Conservation (phyloP, 352 stramenopile species). For the Globisporangium cylindrosporum region DNA sequence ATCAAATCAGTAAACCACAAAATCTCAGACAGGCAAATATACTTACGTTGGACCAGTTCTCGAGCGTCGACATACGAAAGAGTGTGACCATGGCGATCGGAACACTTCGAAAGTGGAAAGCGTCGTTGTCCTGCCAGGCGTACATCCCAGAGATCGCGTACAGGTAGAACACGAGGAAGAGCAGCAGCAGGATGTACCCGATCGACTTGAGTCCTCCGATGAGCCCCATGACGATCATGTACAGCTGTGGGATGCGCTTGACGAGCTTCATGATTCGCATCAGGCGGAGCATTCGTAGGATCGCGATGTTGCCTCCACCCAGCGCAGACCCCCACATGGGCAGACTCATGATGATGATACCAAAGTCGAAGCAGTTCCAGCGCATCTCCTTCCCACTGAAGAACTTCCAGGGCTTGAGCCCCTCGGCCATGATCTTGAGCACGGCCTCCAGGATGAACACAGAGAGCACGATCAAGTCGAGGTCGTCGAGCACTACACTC, state of each 20-base stretch:
- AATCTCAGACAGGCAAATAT: background rate
- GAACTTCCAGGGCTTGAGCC: constrained; percentile 64
- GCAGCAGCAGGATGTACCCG: constrained; percentile 86
- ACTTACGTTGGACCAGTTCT: constrained; percentile 76
- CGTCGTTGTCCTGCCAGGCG: constrained; percentile 84
- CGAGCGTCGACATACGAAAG: constrained; percentile 77
- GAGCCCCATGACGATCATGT: constrained; percentile 90
- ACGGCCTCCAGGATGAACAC: constrained; percentile 77
- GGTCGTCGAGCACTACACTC: constrained; percentile 44
- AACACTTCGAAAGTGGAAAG: constrained; percentile 79
- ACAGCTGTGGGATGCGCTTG: constrained; percentile 87
- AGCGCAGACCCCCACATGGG: constrained; percentile 63
- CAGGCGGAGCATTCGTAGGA: constrained; percentile 83
- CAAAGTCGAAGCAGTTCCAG: constrained; percentile 86
- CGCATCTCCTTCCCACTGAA: constrained; percentile 72
- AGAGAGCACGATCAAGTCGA: constrained; percentile 64
- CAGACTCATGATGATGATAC: constrained; percentile 81
- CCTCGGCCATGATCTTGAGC: constrained; percentile 81
- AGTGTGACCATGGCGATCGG: constrained; percentile 84
- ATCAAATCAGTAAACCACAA: background rate
- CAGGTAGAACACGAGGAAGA: constrained; percentile 88
- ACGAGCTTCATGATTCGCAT: constrained; percentile 91
- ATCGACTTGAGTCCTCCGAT: constrained; percentile 87
- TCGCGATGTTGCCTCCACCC: constrained; percentile 68
- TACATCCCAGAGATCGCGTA: constrained; percentile 91